phyloP scores from a whole-genome alignment of 352 stramenopile genomes.

The Pythium sp. region DNA sequence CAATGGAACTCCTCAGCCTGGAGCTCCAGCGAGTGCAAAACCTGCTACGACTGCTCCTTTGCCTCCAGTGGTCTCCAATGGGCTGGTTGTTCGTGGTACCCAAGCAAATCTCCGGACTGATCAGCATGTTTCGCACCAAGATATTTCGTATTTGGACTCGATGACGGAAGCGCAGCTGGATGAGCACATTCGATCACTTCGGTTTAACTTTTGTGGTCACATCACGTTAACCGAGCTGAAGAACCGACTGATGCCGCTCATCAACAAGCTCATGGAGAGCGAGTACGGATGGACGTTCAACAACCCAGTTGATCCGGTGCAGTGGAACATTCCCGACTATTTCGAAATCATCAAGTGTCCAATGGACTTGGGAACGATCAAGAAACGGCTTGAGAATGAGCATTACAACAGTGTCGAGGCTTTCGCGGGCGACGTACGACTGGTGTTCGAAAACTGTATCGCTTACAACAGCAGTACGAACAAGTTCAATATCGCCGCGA shows the following conservation, averaged over 20 bases:
- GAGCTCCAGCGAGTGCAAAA: slow-evolving; percentile 7
- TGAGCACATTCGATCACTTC: slow-evolving; percentile 87
- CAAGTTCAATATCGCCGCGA: slow-evolving; percentile 87
- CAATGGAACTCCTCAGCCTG: slow-evolving; percentile 2
- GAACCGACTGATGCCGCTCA: slow-evolving; percentile 75
- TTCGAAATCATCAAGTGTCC: slow-evolving; percentile 94
- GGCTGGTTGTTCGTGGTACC: slow-evolving; percentile 69
- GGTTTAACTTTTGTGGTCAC: slow-evolving; percentile 87
- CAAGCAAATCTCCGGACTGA: slow-evolving; percentile 56
- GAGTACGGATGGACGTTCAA: slow-evolving; percentile 92
- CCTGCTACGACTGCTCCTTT: slow-evolving; percentile 12
- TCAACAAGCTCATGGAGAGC: slow-evolving; percentile 87
- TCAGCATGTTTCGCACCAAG: slow-evolving; percentile 69
- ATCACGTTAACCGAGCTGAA: slow-evolving; percentile 83
- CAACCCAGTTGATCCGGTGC: slow-evolving; percentile 93
- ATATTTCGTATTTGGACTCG: slow-evolving; percentile 86
- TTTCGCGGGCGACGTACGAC: slow-evolving; percentile 83
- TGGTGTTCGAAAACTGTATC: slow-evolving; percentile 90
- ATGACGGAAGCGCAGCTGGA: slow-evolving; percentile 86
- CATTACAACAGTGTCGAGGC: slow-evolving; percentile 92
- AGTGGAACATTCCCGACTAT: slow-evolving; percentile 91
- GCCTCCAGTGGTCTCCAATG: slow-evolving; percentile 33
- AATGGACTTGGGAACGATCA: slow-evolving; percentile 99
- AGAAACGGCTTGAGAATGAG: slow-evolving; percentile 93
- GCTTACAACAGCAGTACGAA: slow-evolving; percentile 89